A percentile compares a stretch with the other conserved stretches of the same genome.
Evolutionary conservation across 2,329 filamentous ascomycete genomes (phyloP).

Genomic region (Verticillium nubilum): DNA sequence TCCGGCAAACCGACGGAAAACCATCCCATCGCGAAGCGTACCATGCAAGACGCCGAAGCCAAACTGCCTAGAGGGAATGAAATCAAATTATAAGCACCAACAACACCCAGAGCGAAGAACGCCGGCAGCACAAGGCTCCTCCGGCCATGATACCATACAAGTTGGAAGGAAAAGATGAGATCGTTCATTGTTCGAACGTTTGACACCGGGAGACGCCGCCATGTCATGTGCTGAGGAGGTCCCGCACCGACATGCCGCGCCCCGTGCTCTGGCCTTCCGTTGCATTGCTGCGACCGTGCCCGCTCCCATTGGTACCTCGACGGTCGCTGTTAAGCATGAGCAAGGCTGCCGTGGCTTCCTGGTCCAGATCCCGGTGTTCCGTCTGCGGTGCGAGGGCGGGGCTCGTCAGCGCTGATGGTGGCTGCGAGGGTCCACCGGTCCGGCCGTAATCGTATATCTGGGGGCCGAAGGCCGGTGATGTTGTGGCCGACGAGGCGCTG

Average conservation of each 20-base stretch:
- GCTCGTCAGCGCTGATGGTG: constrained; percentile 52
- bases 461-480: constrained; percentile 55
- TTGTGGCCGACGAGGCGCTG: constrained; percentile 38
- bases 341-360: constrained; percentile 79
- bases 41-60: neutral
- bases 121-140: neutral
- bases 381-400: constrained; percentile 48
- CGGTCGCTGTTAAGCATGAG: constrained; percentile 84
- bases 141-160: neutral
- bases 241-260: constrained; percentile 48
- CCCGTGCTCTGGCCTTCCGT: constrained; percentile 17
- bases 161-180: neutral
- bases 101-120: neutral
- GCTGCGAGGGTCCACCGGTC: constrained; percentile 27
- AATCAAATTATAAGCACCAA: neutral
- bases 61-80: neutral
- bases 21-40: neutral
- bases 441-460: constrained; percentile 34
- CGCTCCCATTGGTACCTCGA: constrained; percentile 45
- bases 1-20: neutral
- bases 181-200: neutral
- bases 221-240: constrained; percentile 45
- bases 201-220: neutral
- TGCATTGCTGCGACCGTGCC: constrained; percentile 37
- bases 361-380: constrained; percentile 47